Evolutionary conservation across 352 stramenopile genomes (phyloP).

Genomic region (Globisporangium emineosum): DNA sequence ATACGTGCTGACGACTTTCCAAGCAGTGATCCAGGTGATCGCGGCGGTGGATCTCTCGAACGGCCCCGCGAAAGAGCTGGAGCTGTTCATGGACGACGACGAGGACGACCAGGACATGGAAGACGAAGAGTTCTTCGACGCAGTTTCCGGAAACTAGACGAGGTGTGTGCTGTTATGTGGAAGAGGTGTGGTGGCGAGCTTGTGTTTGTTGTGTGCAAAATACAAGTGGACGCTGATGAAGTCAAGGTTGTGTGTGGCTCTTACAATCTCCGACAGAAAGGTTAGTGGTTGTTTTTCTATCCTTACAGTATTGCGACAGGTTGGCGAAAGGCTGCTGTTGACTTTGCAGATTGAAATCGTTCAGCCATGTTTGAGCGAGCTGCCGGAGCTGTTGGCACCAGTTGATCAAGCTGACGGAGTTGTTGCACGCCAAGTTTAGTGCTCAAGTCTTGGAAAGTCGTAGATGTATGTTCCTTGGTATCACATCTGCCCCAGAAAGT

Average conservation of each 20-base stretch:
- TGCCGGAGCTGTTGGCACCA: no score
- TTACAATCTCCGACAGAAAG: no score
- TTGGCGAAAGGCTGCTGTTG: no score
- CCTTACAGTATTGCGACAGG: no score
- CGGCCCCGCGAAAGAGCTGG: conserved; percentile 49
- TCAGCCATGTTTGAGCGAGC: no score
- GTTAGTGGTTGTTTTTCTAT: no score
- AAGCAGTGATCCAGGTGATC: conserved; percentile 68
- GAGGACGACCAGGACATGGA: conserved; percentile 29
- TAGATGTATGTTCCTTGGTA: no score
- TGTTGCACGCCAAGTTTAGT: no score
- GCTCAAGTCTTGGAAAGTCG: no score
- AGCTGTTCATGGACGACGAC: conserved; percentile 44
- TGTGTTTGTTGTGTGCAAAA: not conserved
- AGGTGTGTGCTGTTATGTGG: not conserved
- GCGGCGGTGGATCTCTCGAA: conserved; percentile 55
- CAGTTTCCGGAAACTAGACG: conserved; percentile 21
- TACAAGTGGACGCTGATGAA: not conserved
- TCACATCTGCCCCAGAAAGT: no score
- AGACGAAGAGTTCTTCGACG: conserved; percentile 56
- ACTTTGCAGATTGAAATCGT: no score
- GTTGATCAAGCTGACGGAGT: no score
- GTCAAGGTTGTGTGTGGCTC: not conserved
- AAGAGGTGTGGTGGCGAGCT: not conserved
- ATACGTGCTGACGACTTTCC: conserved; percentile 75